Conservation (phyloP, 2,329 filamentous ascomycete species). For the Aspergillus fructus region DNA sequence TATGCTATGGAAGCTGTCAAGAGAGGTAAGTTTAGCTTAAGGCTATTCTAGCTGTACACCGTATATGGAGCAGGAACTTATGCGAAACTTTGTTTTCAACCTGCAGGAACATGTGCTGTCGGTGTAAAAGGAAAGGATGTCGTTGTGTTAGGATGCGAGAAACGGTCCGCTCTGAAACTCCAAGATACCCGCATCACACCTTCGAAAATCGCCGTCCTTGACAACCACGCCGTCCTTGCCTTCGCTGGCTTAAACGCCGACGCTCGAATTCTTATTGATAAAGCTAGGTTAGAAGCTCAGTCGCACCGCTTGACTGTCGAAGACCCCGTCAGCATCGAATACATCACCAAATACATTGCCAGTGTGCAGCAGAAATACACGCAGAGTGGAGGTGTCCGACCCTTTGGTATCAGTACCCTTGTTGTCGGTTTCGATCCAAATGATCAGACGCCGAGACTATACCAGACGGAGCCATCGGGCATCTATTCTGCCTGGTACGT, state of each 20-base stretch:
- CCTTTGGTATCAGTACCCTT: conserved; percentile 97
- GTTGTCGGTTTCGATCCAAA: conserved; percentile 98
- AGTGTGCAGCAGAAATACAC: conserved; percentile 99
- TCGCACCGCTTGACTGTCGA: conserved; percentile 96
- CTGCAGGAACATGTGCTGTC: conserved; percentile 87
- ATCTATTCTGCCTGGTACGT: conserved; percentile 97
- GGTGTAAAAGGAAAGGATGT: conserved; percentile 94
- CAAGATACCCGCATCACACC: conserved; percentile 99
- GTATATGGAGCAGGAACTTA: conserved; percentile 15
- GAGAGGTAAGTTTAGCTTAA: conserved; percentile 65
- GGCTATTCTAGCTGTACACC: conserved; percentile 13
- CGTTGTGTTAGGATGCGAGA: conserved; percentile 96
- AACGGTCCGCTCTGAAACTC: conserved; percentile 98
- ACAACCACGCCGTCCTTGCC: conserved; percentile 93
- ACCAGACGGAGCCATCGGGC: conserved; percentile 98
- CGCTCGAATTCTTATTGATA: conserved; percentile 96
- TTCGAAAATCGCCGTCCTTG: conserved; percentile 95
- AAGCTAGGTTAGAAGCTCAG: conserved; percentile 94
- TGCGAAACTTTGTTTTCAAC: conserved; percentile 12
- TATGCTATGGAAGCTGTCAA: conserved; percentile 99
- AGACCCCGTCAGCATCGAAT: conserved; percentile 96
- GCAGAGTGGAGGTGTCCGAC: conserved; percentile 94
- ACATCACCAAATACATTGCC: conserved; percentile 98
- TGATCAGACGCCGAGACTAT: conserved; percentile 82
- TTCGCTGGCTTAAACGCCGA: conserved; percentile 98